Base-by-base conservation (phyloP, 257 asterid species). In the Echium plantagineum region DNA sequence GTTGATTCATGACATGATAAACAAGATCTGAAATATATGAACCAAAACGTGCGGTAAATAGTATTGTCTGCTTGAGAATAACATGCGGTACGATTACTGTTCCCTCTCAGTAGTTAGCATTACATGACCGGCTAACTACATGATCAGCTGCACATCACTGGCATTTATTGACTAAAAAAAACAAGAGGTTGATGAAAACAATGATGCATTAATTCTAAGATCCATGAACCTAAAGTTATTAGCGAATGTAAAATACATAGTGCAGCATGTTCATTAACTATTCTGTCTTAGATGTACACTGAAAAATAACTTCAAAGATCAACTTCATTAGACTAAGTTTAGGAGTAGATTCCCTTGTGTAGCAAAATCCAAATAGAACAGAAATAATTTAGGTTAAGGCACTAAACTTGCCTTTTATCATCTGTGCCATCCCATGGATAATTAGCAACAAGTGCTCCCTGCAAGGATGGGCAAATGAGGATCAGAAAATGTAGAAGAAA, bases 361-460 rank as follows among this genome's bases (percentile, higher is more conserved):
- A 42, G 13, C 17, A 42, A 42, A 42, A 42, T 42, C 16, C 16
- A 42, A 38, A 38, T 42, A 42, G 49, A 42, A 15, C 49, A 42
- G 17, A 3, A 42, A 42, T 5, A 42, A 10, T 42, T 7, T 42
- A 42, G 49, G 49, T 10, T 24, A 9, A 58, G 18, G 59, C 15
- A 5, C 49, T n/a, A 17, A 31, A 35, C 96, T 80, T 71, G 85
- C 98, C 48, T 68, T 82, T 73, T 78, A 76, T 88, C 81, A 60
- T 67, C 72, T 55, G 95, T 88, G 69, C 98, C 98, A 73, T 91
- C 98, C 98, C 98, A 91, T 67, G 98, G 98, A 72, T 83, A 91
- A 66, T 91, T 88, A 70, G 98, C 98, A 66, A 91, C 96, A 67
- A 91, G 86, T 47, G 96, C 98, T 71, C 98, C 96, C 96, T 91